A percentile compares a stretch with the other conserved stretches of the same genome.
These are phyloP conservation scores for Fusarium sp. DNA, from an alignment of 2,329 filamentous ascomycete genomes.

Conservation along the genomic window DNA sequence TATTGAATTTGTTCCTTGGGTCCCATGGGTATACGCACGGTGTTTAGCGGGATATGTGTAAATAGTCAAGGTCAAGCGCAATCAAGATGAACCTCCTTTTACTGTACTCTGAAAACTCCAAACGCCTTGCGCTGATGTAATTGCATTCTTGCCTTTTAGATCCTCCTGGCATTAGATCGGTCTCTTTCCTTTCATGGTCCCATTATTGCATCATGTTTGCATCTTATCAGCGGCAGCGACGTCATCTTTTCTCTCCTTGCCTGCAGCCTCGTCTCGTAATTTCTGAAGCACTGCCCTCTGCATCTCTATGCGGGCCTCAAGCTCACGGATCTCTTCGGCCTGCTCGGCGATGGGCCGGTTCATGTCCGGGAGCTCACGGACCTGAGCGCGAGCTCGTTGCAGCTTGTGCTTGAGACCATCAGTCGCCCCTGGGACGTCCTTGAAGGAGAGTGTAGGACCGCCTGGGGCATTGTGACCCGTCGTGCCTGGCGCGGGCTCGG, in stretches of 20 bases:
- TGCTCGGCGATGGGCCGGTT: slow-evolving; percentile 75
- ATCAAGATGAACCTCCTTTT: slow-evolving; percentile 23
- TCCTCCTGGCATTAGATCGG: neutral
- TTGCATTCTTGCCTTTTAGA: neutral
- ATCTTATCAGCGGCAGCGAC: slow-evolving; percentile 52
- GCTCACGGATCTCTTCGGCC: slow-evolving; percentile 74
- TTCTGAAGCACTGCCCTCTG: slow-evolving; percentile 70
- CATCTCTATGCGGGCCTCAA: slow-evolving; percentile 72
- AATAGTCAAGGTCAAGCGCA: slow-evolving; percentile 19
- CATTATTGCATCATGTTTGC: slow-evolving; percentile 51
- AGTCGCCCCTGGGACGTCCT: slow-evolving; percentile 83
- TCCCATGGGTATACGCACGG: neutral
- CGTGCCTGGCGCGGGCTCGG: slow-evolving; percentile 53
- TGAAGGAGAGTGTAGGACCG: slow-evolving; percentile 62
- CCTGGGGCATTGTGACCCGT: slow-evolving; percentile 49
- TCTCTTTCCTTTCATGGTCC: slow-evolving; percentile 7
- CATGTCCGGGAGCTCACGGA: slow-evolving; percentile 77
- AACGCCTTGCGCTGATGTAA: slow-evolving; percentile 27
- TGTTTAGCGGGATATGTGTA: slow-evolving; percentile 12
- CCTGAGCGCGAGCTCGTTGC: slow-evolving; percentile 77
- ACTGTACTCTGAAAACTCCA: slow-evolving; percentile 12
- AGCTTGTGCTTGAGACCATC: slow-evolving; percentile 86
- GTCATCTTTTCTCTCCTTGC: slow-evolving; percentile 50
- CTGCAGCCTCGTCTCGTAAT: slow-evolving; percentile 61
- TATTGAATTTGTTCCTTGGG: slow-evolving; percentile 3